Conservation (phyloP, 2,329 filamentous ascomycete genomes). For the Diaporthe aspalathi region DNA sequence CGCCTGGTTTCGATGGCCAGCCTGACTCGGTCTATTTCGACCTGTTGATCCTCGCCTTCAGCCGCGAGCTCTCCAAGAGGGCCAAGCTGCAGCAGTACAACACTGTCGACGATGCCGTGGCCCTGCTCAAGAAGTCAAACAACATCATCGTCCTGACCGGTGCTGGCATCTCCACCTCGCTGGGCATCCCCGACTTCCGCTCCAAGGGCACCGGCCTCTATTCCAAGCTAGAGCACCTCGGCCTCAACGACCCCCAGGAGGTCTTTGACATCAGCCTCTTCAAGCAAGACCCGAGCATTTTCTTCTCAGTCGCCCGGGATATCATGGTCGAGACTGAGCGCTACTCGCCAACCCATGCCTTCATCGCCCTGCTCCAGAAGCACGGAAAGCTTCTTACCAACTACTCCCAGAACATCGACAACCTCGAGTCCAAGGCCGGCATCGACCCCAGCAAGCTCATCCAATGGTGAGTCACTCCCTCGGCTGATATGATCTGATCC, state of each 20-base stretch:
- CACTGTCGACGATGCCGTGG: constrained; percentile 86
- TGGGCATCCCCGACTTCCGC: constrained; percentile 97
- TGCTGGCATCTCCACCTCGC: constrained; percentile 94
- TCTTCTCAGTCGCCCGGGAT: constrained; percentile 91
- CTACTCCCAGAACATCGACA: constrained; percentile 99
- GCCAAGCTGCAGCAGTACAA: constrained; percentile 85
- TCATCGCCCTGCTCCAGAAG: constrained; percentile 89
- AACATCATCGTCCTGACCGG: constrained; percentile 96
- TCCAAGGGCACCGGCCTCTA: constrained; percentile 95
- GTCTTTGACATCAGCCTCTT: constrained; percentile 95
- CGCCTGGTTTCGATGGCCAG: constrained; percentile 76
- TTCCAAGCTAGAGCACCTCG: constrained; percentile 82
- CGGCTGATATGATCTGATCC: background rate
- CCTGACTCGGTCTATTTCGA: constrained; percentile 81
- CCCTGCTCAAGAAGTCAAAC: constrained; percentile 76
- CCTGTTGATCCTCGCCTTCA: constrained; percentile 81
- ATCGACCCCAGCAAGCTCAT: constrained; percentile 85
- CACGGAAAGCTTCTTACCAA: constrained; percentile 93
- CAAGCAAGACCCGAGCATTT: constrained; percentile 85
- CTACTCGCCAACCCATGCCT: constrained; percentile 92
- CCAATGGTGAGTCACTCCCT: constrained; percentile 68
- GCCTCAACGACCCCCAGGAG: constrained; percentile 86
- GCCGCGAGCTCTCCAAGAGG: constrained; percentile 83
- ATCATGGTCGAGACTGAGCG: constrained; percentile 84
- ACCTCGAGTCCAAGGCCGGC: constrained; percentile 88